phyloP scores from a whole-genome alignment of 1,284 basidiomycete species.

The Cutaneotrichosporon sp. region DNA sequence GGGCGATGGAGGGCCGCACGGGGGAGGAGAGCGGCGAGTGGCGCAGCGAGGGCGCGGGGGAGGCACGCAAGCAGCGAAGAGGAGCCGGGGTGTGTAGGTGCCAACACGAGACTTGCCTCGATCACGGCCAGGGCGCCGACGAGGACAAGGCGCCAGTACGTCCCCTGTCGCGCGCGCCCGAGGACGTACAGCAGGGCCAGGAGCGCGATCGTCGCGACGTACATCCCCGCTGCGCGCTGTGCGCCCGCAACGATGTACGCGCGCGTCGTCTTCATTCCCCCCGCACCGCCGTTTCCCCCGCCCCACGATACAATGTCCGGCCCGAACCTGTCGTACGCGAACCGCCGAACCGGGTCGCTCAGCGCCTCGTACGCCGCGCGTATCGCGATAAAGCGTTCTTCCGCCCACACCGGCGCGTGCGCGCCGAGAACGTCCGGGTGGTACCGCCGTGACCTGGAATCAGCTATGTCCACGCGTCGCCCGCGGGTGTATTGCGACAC shows the following conservation, averaged over 20 bases:
- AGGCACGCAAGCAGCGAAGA: conserved; percentile 9
- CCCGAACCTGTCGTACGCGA: conserved; percentile 64
- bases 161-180: conserved; percentile 57
- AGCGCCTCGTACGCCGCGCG: conserved; percentile 73
- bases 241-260: conserved; percentile 8
- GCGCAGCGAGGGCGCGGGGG: not conserved
- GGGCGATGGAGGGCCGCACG: conserved; percentile 9
- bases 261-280: conserved; percentile 4
- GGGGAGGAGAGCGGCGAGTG: conserved; percentile 6
- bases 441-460: conserved; percentile 55
- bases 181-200: conserved; percentile 43
- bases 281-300: too few relatives aligned
- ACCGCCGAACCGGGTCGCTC: conserved; percentile 69
- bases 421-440: conserved; percentile 73
- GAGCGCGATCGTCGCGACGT: conserved; percentile 2
- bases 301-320: conserved; percentile 5
- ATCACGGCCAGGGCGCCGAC: conserved; percentile 59
- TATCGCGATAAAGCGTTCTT: conserved; percentile 60
- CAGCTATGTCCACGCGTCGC: too few relatives aligned
- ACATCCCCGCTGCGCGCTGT: conserved; percentile 3
- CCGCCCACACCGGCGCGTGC: conserved; percentile 52
- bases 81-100: conserved; percentile 18
- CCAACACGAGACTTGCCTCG: conserved; percentile 33
- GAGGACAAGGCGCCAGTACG: conserved; percentile 68
- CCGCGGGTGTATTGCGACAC: too few relatives aligned